Evolutionary conservation across 306 rosid genomes (phyloP), one percentile per base, ranked within the genome.

Genomic region (Gastrolobium villosum): DNA sequence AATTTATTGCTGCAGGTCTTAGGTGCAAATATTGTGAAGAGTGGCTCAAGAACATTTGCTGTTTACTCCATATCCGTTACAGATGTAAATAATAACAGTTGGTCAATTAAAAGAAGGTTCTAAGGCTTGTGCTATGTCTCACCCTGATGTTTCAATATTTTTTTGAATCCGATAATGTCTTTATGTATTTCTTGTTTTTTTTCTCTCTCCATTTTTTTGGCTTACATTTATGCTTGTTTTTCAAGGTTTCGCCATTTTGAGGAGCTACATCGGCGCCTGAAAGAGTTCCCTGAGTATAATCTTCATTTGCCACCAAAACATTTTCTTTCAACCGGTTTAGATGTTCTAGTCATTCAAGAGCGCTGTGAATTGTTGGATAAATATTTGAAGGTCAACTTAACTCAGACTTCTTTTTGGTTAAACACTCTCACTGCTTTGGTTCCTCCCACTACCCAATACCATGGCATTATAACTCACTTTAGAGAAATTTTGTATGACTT

Each of bases 71-170:
- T 96, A 83, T 87, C 98, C 3, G 99, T 91, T 56, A 83, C 93
- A 2, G 99, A 96, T 85, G 87, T 84, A 72, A 93, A 96, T 81
- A 96, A 85, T 63, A 88, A 96, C 82, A 90, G 96, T 79, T 96
- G 99, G 99, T 93, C 98, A 40, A 91, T 96, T 79, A 96, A 96
- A 86, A 86, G 99, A 86, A 96, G 99, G 99, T 96, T 74, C 82
- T 65, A 67, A 61, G 78, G 70, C 82, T 76, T 67, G 32, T 77
- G 65, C 72, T 55, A 39, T 40, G 52, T 62, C 66, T 67, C 80
- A 30, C 49, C 64, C 40, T 6, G 6, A 66, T 72, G 67, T 77
- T 77, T 72, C 39, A 48, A 61, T 57, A n/a, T 31, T 8, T 39
- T 52, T 82, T 28, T 65, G 31, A 30, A 57, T 77, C 36, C 36